Percentiles rank a stretch among this genome's conserved stretches.
These are phyloP conservation scores for Daldinia sp. DNA, from an alignment of 2,329 filamentous ascomycete genomes.

Conservation along the genomic window DNA sequence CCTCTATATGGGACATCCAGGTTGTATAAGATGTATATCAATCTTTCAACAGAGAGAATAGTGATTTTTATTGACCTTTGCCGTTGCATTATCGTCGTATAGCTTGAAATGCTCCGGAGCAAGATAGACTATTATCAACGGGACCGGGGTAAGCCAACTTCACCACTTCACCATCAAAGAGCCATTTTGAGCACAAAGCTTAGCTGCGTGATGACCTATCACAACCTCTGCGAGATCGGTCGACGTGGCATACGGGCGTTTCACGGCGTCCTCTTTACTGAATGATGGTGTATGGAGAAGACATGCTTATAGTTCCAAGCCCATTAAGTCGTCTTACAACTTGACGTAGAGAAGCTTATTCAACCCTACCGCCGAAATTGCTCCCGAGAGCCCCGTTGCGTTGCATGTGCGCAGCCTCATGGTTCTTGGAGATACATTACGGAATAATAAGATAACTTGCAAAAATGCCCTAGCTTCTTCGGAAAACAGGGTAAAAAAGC, in stretches of 20 bases:
- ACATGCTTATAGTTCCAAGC: slow-evolving; percentile 11
- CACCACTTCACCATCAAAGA: slow-evolving; percentile 4
- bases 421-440: slow-evolving; percentile 18
- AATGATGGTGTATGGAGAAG: slow-evolving; percentile 19
- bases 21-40: slow-evolving; percentile 9
- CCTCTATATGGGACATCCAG: slow-evolving; percentile 9
- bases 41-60: background rate
- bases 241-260: slow-evolving; percentile 31
- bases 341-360: slow-evolving; percentile 27
- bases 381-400: slow-evolving; percentile 31
- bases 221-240: slow-evolving; percentile 38
- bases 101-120: slow-evolving; percentile 14
- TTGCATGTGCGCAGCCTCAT: slow-evolving; percentile 28
- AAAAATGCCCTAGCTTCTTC: slow-evolving; percentile 18
- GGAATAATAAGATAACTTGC: slow-evolving; percentile 20
- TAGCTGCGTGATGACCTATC: slow-evolving; percentile 28
- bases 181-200: slow-evolving; percentile 9
- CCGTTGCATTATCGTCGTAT: slow-evolving; percentile 9
- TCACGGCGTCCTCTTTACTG: slow-evolving; percentile 20
- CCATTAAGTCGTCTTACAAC: slow-evolving; percentile 16
- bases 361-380: slow-evolving; percentile 33
- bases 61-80: slow-evolving; percentile 1
- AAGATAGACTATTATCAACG: slow-evolving; percentile 2
- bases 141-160: background rate
- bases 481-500: slow-evolving; percentile 28